A percentile compares a stretch with the other conserved stretches of the same genome.
Evolutionary conservation across 208 protist species (phyloP).

Genomic region (Crithidia sp.): DNA sequence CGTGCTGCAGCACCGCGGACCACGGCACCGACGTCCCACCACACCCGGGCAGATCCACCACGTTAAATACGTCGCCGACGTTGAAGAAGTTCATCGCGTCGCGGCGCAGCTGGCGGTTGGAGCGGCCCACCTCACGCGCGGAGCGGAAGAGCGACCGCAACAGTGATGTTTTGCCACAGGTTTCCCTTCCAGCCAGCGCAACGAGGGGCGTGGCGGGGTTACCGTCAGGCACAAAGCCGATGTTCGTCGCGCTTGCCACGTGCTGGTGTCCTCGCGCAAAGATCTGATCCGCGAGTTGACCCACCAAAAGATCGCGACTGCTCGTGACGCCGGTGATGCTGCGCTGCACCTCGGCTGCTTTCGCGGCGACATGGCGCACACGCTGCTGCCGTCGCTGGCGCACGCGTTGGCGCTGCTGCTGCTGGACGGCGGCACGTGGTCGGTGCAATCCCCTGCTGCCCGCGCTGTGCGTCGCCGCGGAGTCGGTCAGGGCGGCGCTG

Average conservation of each 20-base stretch:
- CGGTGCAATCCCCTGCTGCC: conserved; percentile 59
- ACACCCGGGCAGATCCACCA: conserved; percentile 83
- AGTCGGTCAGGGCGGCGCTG: conserved; percentile 44
- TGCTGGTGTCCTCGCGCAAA: conserved; percentile 83
- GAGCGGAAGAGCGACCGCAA: conserved; percentile 85
- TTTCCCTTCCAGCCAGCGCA: conserved; percentile 69
- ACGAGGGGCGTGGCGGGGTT: conserved; percentile 86
- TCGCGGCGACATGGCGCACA: conserved; percentile 50
- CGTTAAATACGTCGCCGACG: conserved; percentile 85
- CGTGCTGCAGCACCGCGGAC: conserved; percentile 83
- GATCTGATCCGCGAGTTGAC: conserved; percentile 82
- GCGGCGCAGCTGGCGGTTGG: conserved; percentile 75
- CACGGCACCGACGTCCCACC: conserved; percentile 86
- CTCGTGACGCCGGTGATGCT: conserved; percentile 43
- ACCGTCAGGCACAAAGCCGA: conserved; percentile 82
- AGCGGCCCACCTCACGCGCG: conserved; percentile 60
- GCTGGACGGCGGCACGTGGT: conserved; percentile 32
- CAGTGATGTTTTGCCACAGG: conserved; percentile 78
- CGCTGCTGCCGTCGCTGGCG: conserved; percentile 45
- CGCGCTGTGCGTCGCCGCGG: conserved; percentile 48
- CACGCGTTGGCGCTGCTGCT: conserved; percentile 46
- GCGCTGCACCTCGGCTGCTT: conserved; percentile 48
- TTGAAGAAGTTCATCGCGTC: conserved; percentile 92
- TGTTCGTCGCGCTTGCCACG: conserved; percentile 75
- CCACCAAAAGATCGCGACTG: conserved; percentile 77